A percentile compares a stretch with the other conserved stretches of the same genome.
Evolutionary conservation across 2,329 filamentous ascomycete species (phyloP).

Genomic region (Xylariaceae sp.): DNA sequence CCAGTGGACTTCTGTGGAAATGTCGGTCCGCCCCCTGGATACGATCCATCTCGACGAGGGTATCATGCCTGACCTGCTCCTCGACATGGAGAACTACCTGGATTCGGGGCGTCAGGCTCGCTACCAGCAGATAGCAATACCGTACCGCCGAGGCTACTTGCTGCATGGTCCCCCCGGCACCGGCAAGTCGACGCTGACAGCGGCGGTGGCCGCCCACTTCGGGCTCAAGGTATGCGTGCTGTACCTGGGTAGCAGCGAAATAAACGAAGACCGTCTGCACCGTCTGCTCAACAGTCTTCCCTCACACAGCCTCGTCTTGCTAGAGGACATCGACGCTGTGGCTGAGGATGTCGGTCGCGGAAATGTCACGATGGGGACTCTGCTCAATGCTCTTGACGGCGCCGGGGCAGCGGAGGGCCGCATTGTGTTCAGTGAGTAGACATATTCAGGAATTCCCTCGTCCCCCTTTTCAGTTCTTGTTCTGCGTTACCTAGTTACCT

Average conservation of each 20-base stretch:
- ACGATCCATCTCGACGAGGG: slow-evolving; percentile 29
- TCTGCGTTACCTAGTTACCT: no score
- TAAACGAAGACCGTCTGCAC: slow-evolving; percentile 25
- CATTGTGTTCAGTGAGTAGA: slow-evolving; percentile 66
- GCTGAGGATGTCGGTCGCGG: slow-evolving; percentile 28
- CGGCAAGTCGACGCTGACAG: slow-evolving; percentile 69
- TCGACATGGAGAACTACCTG: slow-evolving; percentile 62
- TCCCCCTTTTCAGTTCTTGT: no score
- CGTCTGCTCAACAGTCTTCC: slow-evolving; percentile 8
- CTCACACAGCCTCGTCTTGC: slow-evolving; percentile 36
- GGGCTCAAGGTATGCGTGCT: slow-evolving; percentile 69
- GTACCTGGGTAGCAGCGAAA: slow-evolving; percentile 47
- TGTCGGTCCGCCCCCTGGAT: slow-evolving; percentile 13
- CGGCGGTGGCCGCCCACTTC: slow-evolving; percentile 61
- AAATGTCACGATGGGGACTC: slow-evolving; percentile 47
- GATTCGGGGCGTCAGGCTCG: slow-evolving; percentile 40
- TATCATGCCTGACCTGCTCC: slow-evolving; percentile 52
- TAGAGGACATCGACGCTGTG: slow-evolving; percentile 50
- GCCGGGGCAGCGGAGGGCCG: slow-evolving; percentile 60
- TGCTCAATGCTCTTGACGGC: slow-evolving; percentile 64
- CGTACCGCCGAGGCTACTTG: slow-evolving; percentile 65
- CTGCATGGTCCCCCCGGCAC: slow-evolving; percentile 64
- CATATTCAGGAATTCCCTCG: no score
- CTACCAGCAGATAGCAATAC: slow-evolving; percentile 67
- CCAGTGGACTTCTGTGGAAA: no score